A percentile compares a stretch with the other conserved stretches of the same genome.
Evolutionary conservation across 768 basidiomycete genomes (phyloP).

Genomic region (Artomyces pyxidatus): DNA sequence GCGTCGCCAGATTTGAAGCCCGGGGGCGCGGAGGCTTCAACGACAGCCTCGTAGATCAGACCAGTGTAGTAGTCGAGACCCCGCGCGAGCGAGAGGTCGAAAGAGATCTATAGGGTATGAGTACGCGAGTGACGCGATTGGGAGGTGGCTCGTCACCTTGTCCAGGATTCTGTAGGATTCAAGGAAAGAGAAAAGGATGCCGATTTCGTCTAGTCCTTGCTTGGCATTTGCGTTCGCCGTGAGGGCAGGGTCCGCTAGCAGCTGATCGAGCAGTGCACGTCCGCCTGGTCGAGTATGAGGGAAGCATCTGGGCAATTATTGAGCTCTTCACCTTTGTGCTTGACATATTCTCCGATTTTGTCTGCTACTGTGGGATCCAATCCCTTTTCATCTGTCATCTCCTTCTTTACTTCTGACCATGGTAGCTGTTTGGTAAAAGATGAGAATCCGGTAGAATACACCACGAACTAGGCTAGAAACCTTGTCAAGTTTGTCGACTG

Average conservation of each 20-base stretch:
- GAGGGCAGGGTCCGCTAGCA: slow-evolving; percentile 56
- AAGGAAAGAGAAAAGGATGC: slow-evolving; percentile 72
- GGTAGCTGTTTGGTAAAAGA: slow-evolving; percentile 42
- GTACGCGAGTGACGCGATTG: background rate
- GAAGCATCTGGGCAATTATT: background rate
- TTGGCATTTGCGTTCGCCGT: slow-evolving; percentile 68
- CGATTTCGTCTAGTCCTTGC: slow-evolving; percentile 83
- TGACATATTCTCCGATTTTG: slow-evolving; percentile 95
- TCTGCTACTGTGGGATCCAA: slow-evolving; percentile 76
- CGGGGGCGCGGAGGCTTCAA: slow-evolving; percentile 90
- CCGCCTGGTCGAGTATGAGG: slow-evolving; percentile 44
- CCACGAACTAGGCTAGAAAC: slow-evolving; percentile 30
- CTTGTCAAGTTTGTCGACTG: slow-evolving; percentile 99
- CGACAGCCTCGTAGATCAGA: slow-evolving; percentile 94
- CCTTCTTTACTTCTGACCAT: slow-evolving; percentile 88
- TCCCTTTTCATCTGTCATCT: slow-evolving; percentile 96
- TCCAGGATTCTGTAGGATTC: slow-evolving; percentile 70
- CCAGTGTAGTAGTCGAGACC: slow-evolving; percentile 99
- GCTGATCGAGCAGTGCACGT: slow-evolving; percentile 60
- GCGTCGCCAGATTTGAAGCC: slow-evolving; percentile 54
- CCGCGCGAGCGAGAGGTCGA: slow-evolving; percentile 95
- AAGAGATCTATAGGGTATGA: slow-evolving; percentile 58
- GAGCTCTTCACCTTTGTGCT: slow-evolving; percentile 66
- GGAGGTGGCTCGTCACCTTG: slow-evolving; percentile 39
- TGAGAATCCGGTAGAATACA: too few species aligned